These are phyloP conservation scores for Scleromitrula shiraiana DNA, from an alignment of 2,329 filamentous ascomycete species.

Conservation along the genomic window DNA sequence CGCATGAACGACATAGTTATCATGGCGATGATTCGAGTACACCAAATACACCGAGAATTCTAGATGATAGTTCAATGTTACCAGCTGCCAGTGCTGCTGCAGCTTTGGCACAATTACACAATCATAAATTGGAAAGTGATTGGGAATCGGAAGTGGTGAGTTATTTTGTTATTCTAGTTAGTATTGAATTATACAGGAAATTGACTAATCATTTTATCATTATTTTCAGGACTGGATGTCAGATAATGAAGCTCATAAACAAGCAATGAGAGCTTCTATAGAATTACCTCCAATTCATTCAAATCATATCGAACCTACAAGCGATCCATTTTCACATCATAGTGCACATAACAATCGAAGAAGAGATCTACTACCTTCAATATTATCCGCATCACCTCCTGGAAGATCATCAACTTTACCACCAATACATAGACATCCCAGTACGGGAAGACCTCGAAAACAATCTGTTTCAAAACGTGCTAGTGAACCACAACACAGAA, in stretches of 20 bases:
- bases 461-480: conserved; percentile 77
- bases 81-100: conserved; percentile 73
- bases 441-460: conserved; percentile 68
- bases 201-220: neutral
- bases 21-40: conserved; percentile 58
- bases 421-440: conserved; percentile 67
- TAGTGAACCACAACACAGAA: conserved; percentile 69
- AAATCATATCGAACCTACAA: conserved; percentile 44
- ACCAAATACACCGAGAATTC: conserved; percentile 58
- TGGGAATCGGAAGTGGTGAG: conserved; percentile 73
- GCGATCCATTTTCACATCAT: conserved; percentile 61
- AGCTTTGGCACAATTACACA: conserved; percentile 77
- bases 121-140: conserved; percentile 66
- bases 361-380: conserved; percentile 74
- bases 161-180: conserved; percentile 18
- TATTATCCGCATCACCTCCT: conserved; percentile 72
- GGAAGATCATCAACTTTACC: conserved; percentile 83
- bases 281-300: conserved; percentile 64
- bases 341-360: conserved; percentile 52
- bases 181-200: neutral
- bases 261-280: conserved; percentile 54
- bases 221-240: conserved; percentile 59
- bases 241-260: conserved; percentile 57
- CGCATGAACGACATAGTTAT: conserved; percentile 57
- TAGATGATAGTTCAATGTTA: conserved; percentile 60